These are phyloP conservation scores for Ramalina peruviana DNA, from an alignment of 495 filamentous ascomycete species.

Conservation along the genomic window DNA sequence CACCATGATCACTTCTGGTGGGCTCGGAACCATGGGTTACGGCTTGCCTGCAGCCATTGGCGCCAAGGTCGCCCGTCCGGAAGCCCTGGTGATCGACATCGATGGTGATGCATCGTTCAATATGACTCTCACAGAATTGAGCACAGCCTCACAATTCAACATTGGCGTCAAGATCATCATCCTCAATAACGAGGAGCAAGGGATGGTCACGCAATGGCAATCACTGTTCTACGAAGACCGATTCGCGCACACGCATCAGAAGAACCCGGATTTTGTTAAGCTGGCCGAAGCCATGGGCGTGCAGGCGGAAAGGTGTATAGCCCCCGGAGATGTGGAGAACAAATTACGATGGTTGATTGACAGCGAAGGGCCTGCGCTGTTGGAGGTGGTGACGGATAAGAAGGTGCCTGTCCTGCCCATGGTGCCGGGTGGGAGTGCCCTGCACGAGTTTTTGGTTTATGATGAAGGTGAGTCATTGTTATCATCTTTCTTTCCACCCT, in stretches of 20 bases:
- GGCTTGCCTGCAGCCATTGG: constrained; percentile 88
- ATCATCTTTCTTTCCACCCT: no score
- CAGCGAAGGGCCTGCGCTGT: constrained; percentile 59
- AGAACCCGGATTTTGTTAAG: constrained; percentile 49
- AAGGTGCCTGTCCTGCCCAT: constrained; percentile 84
- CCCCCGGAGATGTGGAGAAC: constrained; percentile 57
- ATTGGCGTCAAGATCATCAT: constrained; percentile 86
- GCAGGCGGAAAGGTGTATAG: constrained; percentile 47
- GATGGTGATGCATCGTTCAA: constrained; percentile 94
- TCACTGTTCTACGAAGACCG: constrained; percentile 85
- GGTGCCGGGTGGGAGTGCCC: constrained; percentile 73
- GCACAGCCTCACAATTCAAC: constrained; percentile 82
- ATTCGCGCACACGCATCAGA: constrained; percentile 82
- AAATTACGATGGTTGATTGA: constrained; percentile 83
- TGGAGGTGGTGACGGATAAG: constrained; percentile 26
- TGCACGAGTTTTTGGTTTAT: constrained; percentile 90
- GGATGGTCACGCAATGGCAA: constrained; percentile 97
- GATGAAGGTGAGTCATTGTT: constrained; percentile 47
- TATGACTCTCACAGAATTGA: constrained; percentile 88
- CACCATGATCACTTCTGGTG: constrained; percentile 72
- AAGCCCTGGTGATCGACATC: constrained; percentile 77
- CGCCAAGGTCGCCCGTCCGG: constrained; percentile 79
- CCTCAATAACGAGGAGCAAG: constrained; percentile 90
- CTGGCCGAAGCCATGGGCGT: constrained; percentile 74
- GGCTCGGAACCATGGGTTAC: constrained; percentile 88